Evolutionary conservation across 2,329 filamentous ascomycete genomes (phyloP).

Genomic region (Fusarium sp.): DNA sequence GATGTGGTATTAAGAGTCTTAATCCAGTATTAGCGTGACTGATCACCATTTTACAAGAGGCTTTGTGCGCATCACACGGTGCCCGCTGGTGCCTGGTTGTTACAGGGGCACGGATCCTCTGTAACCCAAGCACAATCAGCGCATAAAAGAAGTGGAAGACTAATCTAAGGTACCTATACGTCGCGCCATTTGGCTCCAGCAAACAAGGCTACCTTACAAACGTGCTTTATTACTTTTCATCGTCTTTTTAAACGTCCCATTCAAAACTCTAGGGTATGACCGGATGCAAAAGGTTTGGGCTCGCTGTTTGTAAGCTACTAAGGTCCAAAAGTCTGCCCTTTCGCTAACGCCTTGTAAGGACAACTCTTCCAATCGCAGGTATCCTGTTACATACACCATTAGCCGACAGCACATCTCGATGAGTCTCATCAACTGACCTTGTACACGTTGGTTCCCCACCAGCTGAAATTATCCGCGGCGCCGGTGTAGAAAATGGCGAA

Average conservation of each 20-base stretch:
- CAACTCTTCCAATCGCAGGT: constrained; percentile 42
- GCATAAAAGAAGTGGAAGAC: neutral
- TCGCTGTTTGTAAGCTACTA: too few relatives aligned
- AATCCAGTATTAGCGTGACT: neutral
- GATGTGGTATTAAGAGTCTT: constrained; percentile 13
- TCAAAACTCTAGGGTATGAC: neutral
- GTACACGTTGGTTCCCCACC: constrained; percentile 46
- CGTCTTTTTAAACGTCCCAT: too few relatives aligned
- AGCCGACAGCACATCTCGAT: neutral
- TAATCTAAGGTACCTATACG: too few relatives aligned
- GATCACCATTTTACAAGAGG: neutral
- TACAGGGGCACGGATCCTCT: neutral
- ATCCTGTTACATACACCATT: constrained; percentile 2
- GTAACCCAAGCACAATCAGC: neutral
- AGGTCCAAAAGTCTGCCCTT: neutral
- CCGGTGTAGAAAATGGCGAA: constrained; percentile 48
- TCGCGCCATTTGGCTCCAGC: neutral
- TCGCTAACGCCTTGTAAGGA: constrained; percentile 12
- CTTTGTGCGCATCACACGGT: neutral
- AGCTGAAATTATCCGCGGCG: constrained; percentile 39
- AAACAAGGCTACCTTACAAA: neutral
- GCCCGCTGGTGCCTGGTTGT: neutral
- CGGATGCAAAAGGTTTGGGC: too few relatives aligned
- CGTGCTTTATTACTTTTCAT: neutral
- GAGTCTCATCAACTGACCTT: constrained; percentile 7